Evolutionary conservation across 164 flowering plant genomes (phyloP), one percentile per base, ranked within the genome.

Genomic region (Stephania yunnanensis): DNA sequence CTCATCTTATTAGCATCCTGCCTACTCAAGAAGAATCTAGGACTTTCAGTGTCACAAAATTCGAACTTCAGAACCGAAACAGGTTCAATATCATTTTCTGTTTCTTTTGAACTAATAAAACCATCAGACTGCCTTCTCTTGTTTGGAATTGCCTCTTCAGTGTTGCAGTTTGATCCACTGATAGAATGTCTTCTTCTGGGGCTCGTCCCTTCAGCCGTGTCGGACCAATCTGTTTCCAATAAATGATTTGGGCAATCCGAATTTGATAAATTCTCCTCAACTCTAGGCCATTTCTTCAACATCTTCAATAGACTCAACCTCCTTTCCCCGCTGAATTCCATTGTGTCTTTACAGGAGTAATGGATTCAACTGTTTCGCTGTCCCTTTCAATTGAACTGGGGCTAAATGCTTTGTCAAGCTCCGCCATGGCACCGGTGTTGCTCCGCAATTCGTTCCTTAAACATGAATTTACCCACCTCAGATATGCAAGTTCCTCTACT

Each of bases 401-500:
- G 75, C 83, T 85, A 11, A 80, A 83, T 25, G 68, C 30, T 69
- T 82, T 85, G 25, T 85, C 88, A 36, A 83, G 81, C 78, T 53
- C 83, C 48, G 53, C 10, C 11, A 73, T 20, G 7, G 87, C 69
- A 22, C 81, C 80, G 5, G 85, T 79, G 79, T 77, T 87, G 2
- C 80, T 36, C 42, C 42, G 85, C 76, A 92, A 68, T 84, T 92
- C 97, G 77, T 84, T 84, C 36, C 90, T 76, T 48, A 92, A 83
- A 77, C 95, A 90, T 3, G 95, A 89, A 73, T 92, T 92, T 4
- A 92, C 92, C 97, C 97, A 92, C 73, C 93, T 85, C 65, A 92
- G 79, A 72, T 92, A 92, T 19, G 87, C 95, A 42, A 91, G 94
- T 81, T 92, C 97, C 78, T 92, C 97, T 67, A 92, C 95, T 84